phyloP scores from a whole-genome alignment of 2,329 filamentous ascomycete genomes.

The Aureobasidium uvarum region DNA sequence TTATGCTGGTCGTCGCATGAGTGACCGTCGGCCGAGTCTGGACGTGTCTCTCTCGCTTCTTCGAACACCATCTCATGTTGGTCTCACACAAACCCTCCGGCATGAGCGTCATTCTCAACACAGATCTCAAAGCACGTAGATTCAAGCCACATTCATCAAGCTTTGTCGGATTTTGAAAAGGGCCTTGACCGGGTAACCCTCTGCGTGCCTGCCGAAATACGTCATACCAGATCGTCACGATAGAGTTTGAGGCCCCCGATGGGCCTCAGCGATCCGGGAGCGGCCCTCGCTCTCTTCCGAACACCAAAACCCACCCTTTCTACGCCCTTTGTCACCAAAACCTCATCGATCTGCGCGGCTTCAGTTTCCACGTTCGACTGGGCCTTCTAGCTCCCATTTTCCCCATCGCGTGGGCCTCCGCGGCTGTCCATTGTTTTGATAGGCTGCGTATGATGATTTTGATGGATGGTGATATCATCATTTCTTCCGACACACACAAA shows the following conservation, averaged over 20 bases:
- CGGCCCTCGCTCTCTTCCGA: neutral
- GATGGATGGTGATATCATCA: constrained; percentile 5
- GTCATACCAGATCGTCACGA: constrained; percentile 7
- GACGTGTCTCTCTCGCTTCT: constrained; percentile 4
- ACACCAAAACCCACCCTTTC: neutral
- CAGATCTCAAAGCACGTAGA: neutral
- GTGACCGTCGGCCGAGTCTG: neutral
- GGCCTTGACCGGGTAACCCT: neutral
- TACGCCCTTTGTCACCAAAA: neutral
- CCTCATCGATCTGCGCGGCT: constrained; percentile 18
- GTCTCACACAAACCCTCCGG: neutral
- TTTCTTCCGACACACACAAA: neutral
- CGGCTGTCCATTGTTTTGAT: neutral
- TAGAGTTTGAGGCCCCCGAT: constrained; percentile 5
- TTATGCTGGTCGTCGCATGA: neutral
- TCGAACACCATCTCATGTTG: neutral
- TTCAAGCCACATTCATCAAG: neutral
- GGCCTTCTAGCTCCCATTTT: neutral
- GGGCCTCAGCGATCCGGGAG: neutral
- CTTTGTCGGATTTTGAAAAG: neutral
- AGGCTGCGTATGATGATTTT: neutral
- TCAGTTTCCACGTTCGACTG: constrained; percentile 6
- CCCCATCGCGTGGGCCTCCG: constrained; percentile 6
- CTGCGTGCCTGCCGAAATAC: neutral
- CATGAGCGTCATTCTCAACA: constrained; percentile 6